phyloP scores from a whole-genome alignment of 2,329 filamentous ascomycete species.

The Scleromitrula shiraiana region DNA sequence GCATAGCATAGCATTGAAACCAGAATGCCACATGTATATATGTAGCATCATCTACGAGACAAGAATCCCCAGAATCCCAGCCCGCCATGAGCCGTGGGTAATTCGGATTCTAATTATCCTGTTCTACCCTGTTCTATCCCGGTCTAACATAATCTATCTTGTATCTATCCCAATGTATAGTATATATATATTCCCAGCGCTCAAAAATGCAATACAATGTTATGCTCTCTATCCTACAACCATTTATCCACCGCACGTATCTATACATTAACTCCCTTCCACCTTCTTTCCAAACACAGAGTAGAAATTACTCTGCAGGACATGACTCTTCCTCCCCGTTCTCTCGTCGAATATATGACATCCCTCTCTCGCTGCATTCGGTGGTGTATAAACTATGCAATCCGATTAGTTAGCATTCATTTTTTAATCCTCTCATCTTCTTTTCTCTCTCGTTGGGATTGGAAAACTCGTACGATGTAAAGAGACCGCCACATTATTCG shows the following conservation, averaged over 20 bases:
- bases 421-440: background rate
- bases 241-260: background rate
- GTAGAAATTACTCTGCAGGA: constrained; percentile 64
- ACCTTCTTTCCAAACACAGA: constrained; percentile 46
- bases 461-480: constrained; percentile 56
- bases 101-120: too few species aligned
- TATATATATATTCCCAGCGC: too few species aligned
- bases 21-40: too few species aligned
- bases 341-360: constrained; percentile 73
- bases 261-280: too few species aligned
- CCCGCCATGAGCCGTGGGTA: too few species aligned
- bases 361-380: constrained; percentile 75
- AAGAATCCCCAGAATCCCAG: too few species aligned
- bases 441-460: background rate
- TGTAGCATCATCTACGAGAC: too few species aligned
- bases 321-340: constrained; percentile 66
- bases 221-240: too few species aligned
- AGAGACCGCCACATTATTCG: constrained; percentile 69
- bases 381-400: constrained; percentile 67
- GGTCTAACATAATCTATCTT: too few species aligned
- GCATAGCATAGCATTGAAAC: too few species aligned
- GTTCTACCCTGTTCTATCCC: too few species aligned
- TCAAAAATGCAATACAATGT: background rate
- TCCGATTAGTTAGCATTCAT: background rate
- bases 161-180: background rate